Evolutionary conservation across 192 early-diverging fungal genomes (phyloP), one percentile per base, ranked within the genome.

Genomic region (Borealophlyctis nickersoniae): DNA sequence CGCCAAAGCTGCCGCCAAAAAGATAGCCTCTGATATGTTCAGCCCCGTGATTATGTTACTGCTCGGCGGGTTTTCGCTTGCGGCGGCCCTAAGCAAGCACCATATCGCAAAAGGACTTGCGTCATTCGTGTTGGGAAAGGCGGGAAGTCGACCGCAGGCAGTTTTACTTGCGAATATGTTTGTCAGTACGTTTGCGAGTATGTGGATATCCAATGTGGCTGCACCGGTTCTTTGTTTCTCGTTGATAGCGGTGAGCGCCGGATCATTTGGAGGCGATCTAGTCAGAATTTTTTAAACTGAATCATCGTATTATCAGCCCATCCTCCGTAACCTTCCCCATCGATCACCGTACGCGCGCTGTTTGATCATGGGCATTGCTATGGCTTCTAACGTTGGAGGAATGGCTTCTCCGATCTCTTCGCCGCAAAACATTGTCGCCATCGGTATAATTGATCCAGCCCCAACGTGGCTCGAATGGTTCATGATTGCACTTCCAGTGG

Each of bases 121-220:
- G 1, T 89, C 91, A 14, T 83, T 86, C 65, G 87, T 96, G n/a
- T 79, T 98, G 5, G 85, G 90, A 27, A 88, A 84, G 76, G 93
- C 95, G 1, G 95, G 95, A n/a, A 90, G 87, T 7, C 80, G 81
- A 35, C 93, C 95, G 36, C 85, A 84, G 50, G 73, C 74, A 5
- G 95, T 98, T 2, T 74, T 98, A 27, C 78, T 98, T 33, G 89
- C 91, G 36, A 94, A 93, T 56, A 98, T 98, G 92, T 80, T 96
- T 45, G 93, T 98, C 0, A 91, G 91, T n/a, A 95, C 93, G 1
- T 84, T 98, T 79, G 91, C 92, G 11, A 93, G 91, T 76, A 98
- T 98, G 95, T 95, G 93, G 95, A 98, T 98, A 62, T 88, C 85
- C 49, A 98, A 98, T 63, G 95, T 98, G 3, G 95, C 95, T 1